These are phyloP conservation scores for Raphanus sativus DNA, from an alignment of 345 rosid genomes.

Conservation along the genomic window DNA sequence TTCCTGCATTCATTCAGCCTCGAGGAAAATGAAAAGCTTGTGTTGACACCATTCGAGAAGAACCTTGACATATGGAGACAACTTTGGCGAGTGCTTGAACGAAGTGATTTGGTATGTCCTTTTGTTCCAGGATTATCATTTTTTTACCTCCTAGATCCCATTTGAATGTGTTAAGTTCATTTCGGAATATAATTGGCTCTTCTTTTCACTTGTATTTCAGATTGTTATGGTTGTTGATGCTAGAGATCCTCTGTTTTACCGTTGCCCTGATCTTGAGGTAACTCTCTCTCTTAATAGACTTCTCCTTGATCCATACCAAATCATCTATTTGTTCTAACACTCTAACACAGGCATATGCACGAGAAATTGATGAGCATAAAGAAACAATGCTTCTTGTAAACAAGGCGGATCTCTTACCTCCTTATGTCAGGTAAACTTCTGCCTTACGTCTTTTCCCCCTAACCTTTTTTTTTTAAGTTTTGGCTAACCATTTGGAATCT, in stretches of 20 bases:
- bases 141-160: conserved; percentile 26
- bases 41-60: conserved; percentile 95
- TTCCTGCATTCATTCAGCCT: conserved; percentile 51
- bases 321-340: conserved; percentile 17
- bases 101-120: conserved; percentile 79
- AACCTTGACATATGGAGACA: conserved; percentile 98
- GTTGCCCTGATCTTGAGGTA: conserved; percentile 97
- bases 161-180: background rate
- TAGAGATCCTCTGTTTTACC: conserved; percentile 83
- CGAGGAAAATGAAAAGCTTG: conserved; percentile 93
- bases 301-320: conserved; percentile 5
- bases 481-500: conserved; percentile 18
- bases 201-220: conserved; percentile 41
- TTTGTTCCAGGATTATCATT: background rate
- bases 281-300: background rate
- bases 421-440: conserved; percentile 57
- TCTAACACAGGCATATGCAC: conserved; percentile 65
- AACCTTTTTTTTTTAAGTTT: background rate
- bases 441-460: background rate
- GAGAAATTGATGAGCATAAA: conserved; percentile 72
- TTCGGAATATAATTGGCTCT: background rate
- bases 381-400: conserved; percentile 85
- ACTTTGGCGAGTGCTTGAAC: conserved; percentile 40
- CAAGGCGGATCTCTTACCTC: conserved; percentile 91
- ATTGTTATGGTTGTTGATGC: conserved; percentile 99